phyloP scores from a whole-genome alignment of 345 rosid genomes.

The Sonneratia caseolaris region DNA sequence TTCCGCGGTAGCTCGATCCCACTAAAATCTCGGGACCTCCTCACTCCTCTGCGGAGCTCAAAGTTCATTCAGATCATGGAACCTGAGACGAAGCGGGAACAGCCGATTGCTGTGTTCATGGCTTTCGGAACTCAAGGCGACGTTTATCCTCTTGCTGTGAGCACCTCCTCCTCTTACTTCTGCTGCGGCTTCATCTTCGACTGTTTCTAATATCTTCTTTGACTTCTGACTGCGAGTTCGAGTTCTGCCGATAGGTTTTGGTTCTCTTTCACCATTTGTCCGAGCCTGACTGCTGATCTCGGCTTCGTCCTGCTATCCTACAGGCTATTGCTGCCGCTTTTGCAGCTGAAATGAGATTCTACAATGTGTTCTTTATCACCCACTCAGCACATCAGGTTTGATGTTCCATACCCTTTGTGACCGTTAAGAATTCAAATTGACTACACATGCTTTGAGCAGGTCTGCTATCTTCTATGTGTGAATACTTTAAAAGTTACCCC shows the following conservation, averaged over 20 bases:
- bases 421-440: background rate
- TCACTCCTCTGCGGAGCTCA: background rate
- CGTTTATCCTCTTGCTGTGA: constrained; percentile 70
- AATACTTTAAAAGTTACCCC: background rate
- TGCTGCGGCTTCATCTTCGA: background rate
- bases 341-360: constrained; percentile 38
- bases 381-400: constrained; percentile 73
- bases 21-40: background rate
- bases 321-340: constrained; percentile 84
- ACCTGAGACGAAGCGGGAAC: constrained; percentile 23
- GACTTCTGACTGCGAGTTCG: background rate
- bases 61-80: background rate
- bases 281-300: background rate
- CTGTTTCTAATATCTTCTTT: too few species aligned
- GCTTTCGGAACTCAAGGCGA: constrained; percentile 88
- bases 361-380: constrained; percentile 52
- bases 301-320: constrained; percentile 2
- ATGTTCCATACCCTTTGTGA: background rate
- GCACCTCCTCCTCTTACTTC: background rate
- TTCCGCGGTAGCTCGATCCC: background rate
- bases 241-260: background rate
- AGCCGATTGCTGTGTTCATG: constrained; percentile 56
- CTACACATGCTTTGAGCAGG: background rate
- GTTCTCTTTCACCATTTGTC: background rate
- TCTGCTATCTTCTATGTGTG: background rate